Evolutionary conservation across 306 rosid genomes (phyloP), one percentile per base, ranked within the genome.

Genomic region (Carpinus fangiana): DNA sequence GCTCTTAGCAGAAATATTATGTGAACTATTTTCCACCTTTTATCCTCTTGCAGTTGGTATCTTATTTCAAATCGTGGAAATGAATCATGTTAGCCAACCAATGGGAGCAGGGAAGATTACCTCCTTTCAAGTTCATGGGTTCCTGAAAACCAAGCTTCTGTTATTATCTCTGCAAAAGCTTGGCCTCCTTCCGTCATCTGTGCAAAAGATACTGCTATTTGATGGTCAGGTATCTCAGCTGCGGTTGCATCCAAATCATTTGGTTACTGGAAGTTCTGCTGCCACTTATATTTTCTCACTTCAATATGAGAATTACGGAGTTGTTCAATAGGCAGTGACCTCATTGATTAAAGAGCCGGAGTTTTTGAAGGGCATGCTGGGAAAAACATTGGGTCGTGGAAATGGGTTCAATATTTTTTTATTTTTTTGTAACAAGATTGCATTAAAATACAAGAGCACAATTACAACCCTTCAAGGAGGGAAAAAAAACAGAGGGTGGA

Each of bases 201-300:
- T 89, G 77, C 82, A 61, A 86, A 94, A 88, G 84, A 76, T 94
- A 76, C 79, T 94, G 92, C 86, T 83, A 80, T 92, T 94, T 75
- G 88, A 87, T 73, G 89, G 90, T 21, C 85, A 91, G 3, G 67
- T 92, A 82, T 90, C 98, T 79, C 97, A 80, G 85, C 82, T 89
- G 77, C 86, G 98, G 7, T 81, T 92, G 86, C 97, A 92, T 87
- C 96, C 97, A 0, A 94, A 92, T 92, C 94, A 90, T 81, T 81
- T 90, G 73, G 91, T 94, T 23, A 90, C 98, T 0, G 94, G 94
- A 55, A 89, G 97, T 84, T 83, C 94, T 60, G 96, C 97, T 57
- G 98, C 96, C 79, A 94, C 97, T 74, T 94, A 92, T 84, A 83
- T 92, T 77, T 94, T 92, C 86, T 72, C 92, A 84, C 98, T 94